Percentiles rank a stretch among this genome's conserved stretches.
Evolutionary conservation across 495 filamentous ascomycete genomes (phyloP).

Genomic region (Evernia prunastri): DNA sequence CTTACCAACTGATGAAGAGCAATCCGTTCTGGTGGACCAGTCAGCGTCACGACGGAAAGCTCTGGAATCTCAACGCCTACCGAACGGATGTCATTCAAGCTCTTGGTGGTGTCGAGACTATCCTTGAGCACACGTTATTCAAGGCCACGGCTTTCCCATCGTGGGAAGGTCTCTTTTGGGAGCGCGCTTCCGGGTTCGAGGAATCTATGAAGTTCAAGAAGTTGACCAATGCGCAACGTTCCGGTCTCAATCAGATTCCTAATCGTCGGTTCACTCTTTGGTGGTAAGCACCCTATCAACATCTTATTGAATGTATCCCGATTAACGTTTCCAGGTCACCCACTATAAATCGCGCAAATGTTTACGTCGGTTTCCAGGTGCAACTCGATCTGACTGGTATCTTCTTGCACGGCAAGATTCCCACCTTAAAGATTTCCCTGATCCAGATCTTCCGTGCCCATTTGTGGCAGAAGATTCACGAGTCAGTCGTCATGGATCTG

Average conservation of each 20-base stretch:
- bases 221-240: conserved; percentile 95
- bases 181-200: conserved; percentile 59
- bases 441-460: conserved; percentile 99
- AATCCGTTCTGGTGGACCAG: conserved; percentile 99
- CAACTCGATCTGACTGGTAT: conserved; percentile 98
- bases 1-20: conserved; percentile 98
- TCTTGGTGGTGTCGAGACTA: conserved; percentile 98
- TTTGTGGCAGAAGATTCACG: conserved; percentile 99
- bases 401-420: conserved; percentile 99
- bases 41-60: conserved; percentile 93
- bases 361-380: conserved; percentile 91
- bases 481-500: conserved; percentile 97
- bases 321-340: conserved; percentile 48
- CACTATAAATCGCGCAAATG: conserved; percentile 57
- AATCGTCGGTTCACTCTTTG: conserved; percentile 99
- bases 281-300: conserved; percentile 51
- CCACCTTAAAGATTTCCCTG: conserved; percentile 94
- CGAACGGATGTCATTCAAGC: conserved; percentile 98
- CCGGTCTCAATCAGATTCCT: conserved; percentile 98
- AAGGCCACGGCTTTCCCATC: conserved; percentile 98
- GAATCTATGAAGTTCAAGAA: conserved; percentile 97
- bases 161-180: conserved; percentile 99
- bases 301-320: too few species aligned
- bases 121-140: conserved; percentile 96
- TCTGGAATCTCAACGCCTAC: conserved; percentile 98